A percentile compares a stretch with the other conserved stretches of the same genome.
Conservation (phyloP, 2,329 filamentous ascomycete species). For the Fusarium luffae region DNA sequence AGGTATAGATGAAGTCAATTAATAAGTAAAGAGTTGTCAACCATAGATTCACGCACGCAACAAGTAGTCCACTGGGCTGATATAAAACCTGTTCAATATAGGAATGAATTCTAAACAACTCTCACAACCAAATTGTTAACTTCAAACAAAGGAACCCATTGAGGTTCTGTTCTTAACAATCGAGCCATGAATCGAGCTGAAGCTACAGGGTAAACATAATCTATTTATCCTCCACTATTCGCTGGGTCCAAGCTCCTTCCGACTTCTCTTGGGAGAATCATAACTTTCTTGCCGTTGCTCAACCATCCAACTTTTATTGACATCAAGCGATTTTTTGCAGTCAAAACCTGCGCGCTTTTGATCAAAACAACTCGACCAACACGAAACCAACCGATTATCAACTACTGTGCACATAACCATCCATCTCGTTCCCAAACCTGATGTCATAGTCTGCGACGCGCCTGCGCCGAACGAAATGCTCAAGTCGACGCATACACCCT, state of each 20-base stretch:
- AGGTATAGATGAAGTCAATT: background rate
- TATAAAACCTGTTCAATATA: background rate
- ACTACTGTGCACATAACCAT: background rate
- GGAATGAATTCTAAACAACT: fast-evolving
- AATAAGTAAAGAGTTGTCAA: background rate
- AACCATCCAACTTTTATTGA: background rate
- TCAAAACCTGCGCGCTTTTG: background rate
- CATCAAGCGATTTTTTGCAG: background rate
- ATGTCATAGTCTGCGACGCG: slow-evolving; percentile 32
- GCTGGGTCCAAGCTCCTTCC: slow-evolving; percentile 26
- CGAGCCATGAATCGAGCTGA: background rate
- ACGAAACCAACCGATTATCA: background rate
- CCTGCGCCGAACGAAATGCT: slow-evolving; percentile 63
- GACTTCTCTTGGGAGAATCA: slow-evolving; percentile 11
- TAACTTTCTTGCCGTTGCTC: background rate
- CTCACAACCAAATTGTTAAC: background rate
- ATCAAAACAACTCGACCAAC: too few relatives aligned
- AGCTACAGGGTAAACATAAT: slow-evolving; percentile 19
- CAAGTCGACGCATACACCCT: slow-evolving; percentile 79
- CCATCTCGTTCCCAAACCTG: background rate
- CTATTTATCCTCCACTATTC: slow-evolving; percentile 1
- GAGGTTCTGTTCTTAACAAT: background rate
- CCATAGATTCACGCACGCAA: background rate
- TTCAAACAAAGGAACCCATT: background rate
- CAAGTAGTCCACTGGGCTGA: background rate